These are phyloP conservation scores for Aspergillus udagawae DNA, from an alignment of 2,329 filamentous ascomycete species.

Conservation along the genomic window DNA sequence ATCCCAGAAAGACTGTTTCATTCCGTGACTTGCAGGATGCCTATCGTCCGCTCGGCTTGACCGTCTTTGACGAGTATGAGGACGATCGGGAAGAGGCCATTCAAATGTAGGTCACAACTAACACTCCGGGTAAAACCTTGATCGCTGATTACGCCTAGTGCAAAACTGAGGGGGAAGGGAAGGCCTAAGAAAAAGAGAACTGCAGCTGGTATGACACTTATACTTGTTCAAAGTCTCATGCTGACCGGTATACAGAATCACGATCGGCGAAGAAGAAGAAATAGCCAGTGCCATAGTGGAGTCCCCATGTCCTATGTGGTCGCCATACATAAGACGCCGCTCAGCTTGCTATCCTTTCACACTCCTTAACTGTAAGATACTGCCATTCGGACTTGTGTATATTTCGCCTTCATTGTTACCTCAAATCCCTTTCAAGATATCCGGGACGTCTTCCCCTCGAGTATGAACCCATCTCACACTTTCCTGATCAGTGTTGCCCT, in stretches of 20 bases:
- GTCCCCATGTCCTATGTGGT: too few relatives aligned
- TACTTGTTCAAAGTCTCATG: neutral
- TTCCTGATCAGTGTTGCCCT: too few relatives aligned
- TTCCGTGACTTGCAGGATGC: constrained; percentile 69
- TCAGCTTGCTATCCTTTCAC: too few relatives aligned
- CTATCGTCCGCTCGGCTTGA: constrained; percentile 61
- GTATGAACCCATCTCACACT: too few relatives aligned
- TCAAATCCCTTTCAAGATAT: too few relatives aligned
- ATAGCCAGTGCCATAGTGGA: constrained; percentile 5
- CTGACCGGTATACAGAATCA: constrained; percentile 17
- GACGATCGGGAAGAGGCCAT: constrained; percentile 69
- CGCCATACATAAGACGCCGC: too few relatives aligned
- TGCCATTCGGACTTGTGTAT: too few relatives aligned
- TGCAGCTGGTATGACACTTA: constrained; percentile 33
- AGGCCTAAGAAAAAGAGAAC: constrained; percentile 84
- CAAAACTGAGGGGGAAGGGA: constrained; percentile 78
- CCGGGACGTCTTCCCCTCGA: too few relatives aligned
- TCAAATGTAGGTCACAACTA: constrained; percentile 50
- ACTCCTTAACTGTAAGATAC: too few relatives aligned
- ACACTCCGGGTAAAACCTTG: neutral
- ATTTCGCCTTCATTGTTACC: too few relatives aligned
- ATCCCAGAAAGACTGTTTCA: constrained; percentile 70
- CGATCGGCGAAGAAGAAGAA: constrained; percentile 27
- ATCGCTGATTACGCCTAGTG: constrained; percentile 40
- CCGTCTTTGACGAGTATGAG: constrained; percentile 70